Percentiles rank a stretch among this genome's conserved stretches.
These are phyloP conservation scores for Clavariopsis aquatica DNA, from an alignment of 495 filamentous ascomycete species.

Conservation along the genomic window DNA sequence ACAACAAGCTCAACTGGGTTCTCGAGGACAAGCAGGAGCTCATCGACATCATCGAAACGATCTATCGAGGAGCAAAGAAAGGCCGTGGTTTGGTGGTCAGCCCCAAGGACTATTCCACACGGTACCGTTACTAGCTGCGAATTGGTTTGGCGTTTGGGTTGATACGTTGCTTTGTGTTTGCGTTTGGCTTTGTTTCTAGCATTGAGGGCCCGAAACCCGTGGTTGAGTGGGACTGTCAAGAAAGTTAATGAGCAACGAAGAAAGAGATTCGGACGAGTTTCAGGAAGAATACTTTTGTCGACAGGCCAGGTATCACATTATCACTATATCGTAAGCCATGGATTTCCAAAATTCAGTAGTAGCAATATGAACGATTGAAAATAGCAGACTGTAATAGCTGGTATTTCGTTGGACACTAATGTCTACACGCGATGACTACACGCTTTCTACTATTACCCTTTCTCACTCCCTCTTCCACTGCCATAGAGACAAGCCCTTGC, in stretches of 20 bases:
- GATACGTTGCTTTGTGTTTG: not conserved
- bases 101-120: conserved; percentile 66
- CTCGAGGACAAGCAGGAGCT: conserved; percentile 98
- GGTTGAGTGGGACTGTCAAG: not conserved
- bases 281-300: too few species aligned
- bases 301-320: not conserved
- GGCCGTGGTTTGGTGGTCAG: conserved; percentile 93
- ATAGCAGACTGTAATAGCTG: too few species aligned
- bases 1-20: conserved; percentile 97
- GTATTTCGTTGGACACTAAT: too few species aligned
- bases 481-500: conserved; percentile 72
- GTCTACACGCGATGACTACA: not conserved
- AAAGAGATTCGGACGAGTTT: too few species aligned
- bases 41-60: conserved; percentile 97
- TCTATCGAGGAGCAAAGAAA: conserved; percentile 97
- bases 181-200: not conserved
- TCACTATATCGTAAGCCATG: too few species aligned
- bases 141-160: not conserved
- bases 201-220: too few species aligned
- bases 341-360: too few species aligned
- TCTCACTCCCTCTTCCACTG: not conserved
- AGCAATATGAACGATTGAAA: too few species aligned
- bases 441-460: conserved; percentile 1
- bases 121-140: conserved; percentile 37
- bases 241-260: not conserved